phyloP scores from a whole-genome alignment of 1,139 yeast genomes.

The Protomyces lactucae-debilis region DNA sequence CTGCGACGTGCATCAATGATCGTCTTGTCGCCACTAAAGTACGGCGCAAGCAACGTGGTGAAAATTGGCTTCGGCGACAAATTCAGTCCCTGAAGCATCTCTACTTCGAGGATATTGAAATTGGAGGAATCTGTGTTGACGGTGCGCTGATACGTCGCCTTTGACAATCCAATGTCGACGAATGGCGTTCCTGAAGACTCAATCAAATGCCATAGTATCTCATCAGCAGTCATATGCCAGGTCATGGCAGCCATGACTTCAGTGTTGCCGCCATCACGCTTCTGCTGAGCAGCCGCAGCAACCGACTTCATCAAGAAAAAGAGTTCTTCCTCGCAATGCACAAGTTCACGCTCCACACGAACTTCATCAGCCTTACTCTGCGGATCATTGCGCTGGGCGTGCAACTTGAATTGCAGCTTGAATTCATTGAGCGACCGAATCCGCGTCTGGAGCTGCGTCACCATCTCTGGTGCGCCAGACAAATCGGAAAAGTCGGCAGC shows the following conservation, averaged over 20 bases:
- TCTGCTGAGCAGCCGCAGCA: slow-evolving; percentile 47
- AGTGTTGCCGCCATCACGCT: slow-evolving; percentile 41
- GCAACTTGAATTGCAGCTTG: slow-evolving; percentile 45
- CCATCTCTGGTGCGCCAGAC: slow-evolving; percentile 50
- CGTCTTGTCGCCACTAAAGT: slow-evolving; percentile 36
- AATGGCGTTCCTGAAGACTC: slow-evolving; percentile 60
- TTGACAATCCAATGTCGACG: slow-evolving; percentile 64
- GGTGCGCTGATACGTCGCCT: slow-evolving; percentile 56
- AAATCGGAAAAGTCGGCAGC: slow-evolving; percentile 66
- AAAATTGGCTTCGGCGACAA: slow-evolving; percentile 56
- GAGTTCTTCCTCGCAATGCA: slow-evolving; percentile 47
- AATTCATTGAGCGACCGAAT: slow-evolving; percentile 48
- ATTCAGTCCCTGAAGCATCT: slow-evolving; percentile 66
- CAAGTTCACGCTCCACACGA: slow-evolving; percentile 32
- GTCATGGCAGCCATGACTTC: slow-evolving; percentile 41
- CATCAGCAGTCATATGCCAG: slow-evolving; percentile 68
- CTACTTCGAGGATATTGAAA: slow-evolving; percentile 54
- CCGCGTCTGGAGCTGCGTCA: slow-evolving; percentile 54
- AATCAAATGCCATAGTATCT: slow-evolving; percentile 66
- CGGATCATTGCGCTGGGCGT: slow-evolving; percentile 37
- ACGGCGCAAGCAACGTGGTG: slow-evolving; percentile 67
- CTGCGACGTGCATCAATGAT: slow-evolving; percentile 32
- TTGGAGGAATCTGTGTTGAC: slow-evolving; percentile 62
- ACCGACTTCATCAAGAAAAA: slow-evolving; percentile 65
- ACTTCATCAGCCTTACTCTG: slow-evolving; percentile 37